Evolutionary conservation across 768 basidiomycete genomes (phyloP).

Genomic region (Lactarius tabidus): DNA sequence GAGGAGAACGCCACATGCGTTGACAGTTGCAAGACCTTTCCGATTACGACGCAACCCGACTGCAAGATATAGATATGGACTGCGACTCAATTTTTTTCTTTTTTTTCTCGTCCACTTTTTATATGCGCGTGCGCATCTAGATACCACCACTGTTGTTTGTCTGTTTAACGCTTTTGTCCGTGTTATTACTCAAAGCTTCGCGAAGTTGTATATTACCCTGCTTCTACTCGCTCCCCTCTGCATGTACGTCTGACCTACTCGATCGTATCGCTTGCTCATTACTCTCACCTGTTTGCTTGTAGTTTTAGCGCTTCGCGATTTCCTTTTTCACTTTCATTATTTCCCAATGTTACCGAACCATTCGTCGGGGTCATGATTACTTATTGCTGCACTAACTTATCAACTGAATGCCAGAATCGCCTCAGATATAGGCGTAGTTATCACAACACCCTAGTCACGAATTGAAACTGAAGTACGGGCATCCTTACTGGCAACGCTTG

Average conservation of each 20-base stretch:
- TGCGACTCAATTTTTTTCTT: neutral
- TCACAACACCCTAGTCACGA: too few species aligned
- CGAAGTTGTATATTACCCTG: conserved; percentile 13
- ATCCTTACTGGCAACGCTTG: too few species aligned
- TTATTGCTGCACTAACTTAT: neutral
- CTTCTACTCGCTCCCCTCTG: neutral
- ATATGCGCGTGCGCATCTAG: conserved; percentile 25
- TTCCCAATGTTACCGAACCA: neutral
- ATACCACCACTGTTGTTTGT: conserved; percentile 12
- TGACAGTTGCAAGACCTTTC: neutral
- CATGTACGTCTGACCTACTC: conserved; percentile 5
- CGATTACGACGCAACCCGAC: neutral
- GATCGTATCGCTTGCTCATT: conserved; percentile 10
- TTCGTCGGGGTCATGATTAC: neutral
- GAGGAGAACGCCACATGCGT: neutral
- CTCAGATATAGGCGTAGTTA: neutral
- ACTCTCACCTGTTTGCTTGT: conserved; percentile 2
- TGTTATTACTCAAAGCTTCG: conserved; percentile 9
- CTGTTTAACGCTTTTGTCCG: neutral
- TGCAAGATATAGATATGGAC: neutral
- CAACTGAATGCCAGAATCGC: neutral
- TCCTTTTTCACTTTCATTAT: neutral
- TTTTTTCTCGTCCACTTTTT: conserved; percentile 4
- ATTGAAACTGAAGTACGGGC: neutral
- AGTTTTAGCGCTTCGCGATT: conserved; percentile 8